Evolutionary conservation across 2,329 filamentous ascomycete species (phyloP), one percentile per base, ranked within the genome.

Genomic region (Sporothrix brunneoviolacea): DNA sequence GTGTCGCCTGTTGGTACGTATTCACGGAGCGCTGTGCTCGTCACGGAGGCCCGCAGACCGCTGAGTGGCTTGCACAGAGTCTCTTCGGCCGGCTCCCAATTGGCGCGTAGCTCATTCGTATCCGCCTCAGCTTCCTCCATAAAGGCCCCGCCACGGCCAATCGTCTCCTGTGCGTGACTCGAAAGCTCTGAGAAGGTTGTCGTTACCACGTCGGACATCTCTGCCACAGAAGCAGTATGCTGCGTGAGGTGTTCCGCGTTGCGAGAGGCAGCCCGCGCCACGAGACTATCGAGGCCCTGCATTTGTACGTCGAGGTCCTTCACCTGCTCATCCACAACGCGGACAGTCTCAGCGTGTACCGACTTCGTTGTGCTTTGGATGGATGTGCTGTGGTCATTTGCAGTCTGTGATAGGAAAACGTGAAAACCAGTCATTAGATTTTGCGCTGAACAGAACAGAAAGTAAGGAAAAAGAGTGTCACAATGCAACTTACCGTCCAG

Each of bases 311-410:
- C 84, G 62, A 98, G 85, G 58, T 95, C 88, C 50, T 80, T 77
- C 70, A 94, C 87, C 68, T 98, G 93, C 51, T 86, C 84, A 61
- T 91, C 87, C 12, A 97, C 91, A 52, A 94, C 91, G 7, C 84
- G 84, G 27, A 95, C 82, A 0, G 91, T 96, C 68, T 95, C 87
- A 30, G 86, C 85, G 58, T 98, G 91, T 1, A 97, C 90, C 3
- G 88, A 88, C 59, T 87, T 86, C 0, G 91, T 91, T 0, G 87
- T 87, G 8, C 79, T 77, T 59, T 91, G 88, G 59, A 98, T 91
- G 6, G 85, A 83, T n/a, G 76, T 82, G 60, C 90, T 94, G 61
- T 88, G 84, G 51, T 86, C 77, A 59, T 88, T 87, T 33, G 91
- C 88, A 27, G 72, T 68, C 82, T 86, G 57, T n/a, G 8, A 4